Percentiles rank a stretch among this genome's conserved stretches.
Evolutionary conservation across 1,284 basidiomycete species (phyloP).

Genomic region (Hypsizygus ulmarius): DNA sequence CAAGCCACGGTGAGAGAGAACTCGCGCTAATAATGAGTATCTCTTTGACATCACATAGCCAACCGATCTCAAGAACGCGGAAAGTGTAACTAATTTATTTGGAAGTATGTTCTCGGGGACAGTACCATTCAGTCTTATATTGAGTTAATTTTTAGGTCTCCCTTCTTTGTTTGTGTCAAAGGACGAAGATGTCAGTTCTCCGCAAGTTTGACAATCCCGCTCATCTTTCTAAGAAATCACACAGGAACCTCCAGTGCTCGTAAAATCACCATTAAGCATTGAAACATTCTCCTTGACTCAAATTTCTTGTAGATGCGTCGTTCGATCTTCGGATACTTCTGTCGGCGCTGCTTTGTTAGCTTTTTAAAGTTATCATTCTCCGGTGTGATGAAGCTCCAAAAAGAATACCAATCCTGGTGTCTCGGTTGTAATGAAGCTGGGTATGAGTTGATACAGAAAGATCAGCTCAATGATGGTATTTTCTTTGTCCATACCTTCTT

Average conservation of each 20-base stretch:
- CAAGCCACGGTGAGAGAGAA: conserved; percentile 38
- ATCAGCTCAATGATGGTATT: conserved; percentile 53
- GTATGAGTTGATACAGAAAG: conserved; percentile 51
- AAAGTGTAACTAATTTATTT: conserved; percentile 64
- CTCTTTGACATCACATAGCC: conserved; percentile 32
- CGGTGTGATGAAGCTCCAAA: conserved; percentile 59
- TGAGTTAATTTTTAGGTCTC: conserved; percentile 36
- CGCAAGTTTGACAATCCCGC: not conserved
- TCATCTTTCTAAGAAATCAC: conserved; percentile 2
- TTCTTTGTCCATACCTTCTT: not conserved
- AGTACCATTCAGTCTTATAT: not conserved
- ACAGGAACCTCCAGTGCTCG: conserved; percentile 41
- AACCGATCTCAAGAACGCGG: conserved; percentile 47
- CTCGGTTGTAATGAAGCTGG: conserved; percentile 44
- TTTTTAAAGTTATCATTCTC: conserved; percentile 73
- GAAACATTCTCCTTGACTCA: conserved; percentile 1
- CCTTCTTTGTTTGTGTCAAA: conserved; percentile 56
- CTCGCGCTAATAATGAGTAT: conserved; percentile 2
- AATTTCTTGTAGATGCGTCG: conserved; percentile 49
- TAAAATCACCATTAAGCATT: conserved; percentile 18
- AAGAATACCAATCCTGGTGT: conserved; percentile 66
- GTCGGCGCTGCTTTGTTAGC: conserved; percentile 67
- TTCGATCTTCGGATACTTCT: conserved; percentile 79
- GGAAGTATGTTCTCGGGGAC: conserved; percentile 41
- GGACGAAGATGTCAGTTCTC: conserved; percentile 40